Conservation (phyloP, 495 filamentous ascomycete species). For the Penicillium antarcticum region DNA sequence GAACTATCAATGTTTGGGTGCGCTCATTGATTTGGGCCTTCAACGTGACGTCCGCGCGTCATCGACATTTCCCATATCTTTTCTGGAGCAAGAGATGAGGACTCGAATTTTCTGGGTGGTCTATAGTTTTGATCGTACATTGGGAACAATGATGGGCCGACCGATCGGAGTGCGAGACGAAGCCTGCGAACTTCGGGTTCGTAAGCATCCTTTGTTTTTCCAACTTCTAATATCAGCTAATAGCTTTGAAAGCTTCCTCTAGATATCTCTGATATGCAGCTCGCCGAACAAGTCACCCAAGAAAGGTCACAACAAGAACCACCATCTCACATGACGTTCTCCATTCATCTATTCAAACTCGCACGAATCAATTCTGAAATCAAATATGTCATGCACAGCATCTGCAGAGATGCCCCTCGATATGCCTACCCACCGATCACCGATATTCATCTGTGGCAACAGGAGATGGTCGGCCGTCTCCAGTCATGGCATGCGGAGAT, state of each 20-base stretch:
- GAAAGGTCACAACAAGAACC: constrained; percentile 1
- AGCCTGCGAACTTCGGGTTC: constrained; percentile 44
- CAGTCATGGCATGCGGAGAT: constrained; percentile 29
- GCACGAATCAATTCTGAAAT: constrained; percentile 46
- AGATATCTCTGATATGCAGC: constrained; percentile 28
- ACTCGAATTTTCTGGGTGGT: constrained; percentile 48
- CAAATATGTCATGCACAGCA: constrained; percentile 47
- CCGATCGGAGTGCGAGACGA: constrained; percentile 49
- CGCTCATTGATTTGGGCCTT: constrained; percentile 42
- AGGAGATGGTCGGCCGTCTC: constrained; percentile 33
- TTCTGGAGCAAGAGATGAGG: constrained; percentile 45
- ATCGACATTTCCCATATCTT: constrained; percentile 29
- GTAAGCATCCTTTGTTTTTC: neutral
- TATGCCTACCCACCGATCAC: constrained; percentile 38
- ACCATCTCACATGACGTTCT: constrained; percentile 36
- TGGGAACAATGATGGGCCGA: constrained; percentile 48
- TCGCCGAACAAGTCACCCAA: constrained; percentile 3
- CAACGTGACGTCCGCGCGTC: constrained; percentile 40
- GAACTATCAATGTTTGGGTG: constrained; percentile 47
- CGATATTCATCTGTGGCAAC: constrained; percentile 40
- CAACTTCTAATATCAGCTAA: neutral
- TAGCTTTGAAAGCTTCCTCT: constrained; percentile 22
- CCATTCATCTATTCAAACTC: constrained; percentile 42
- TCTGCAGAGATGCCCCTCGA: constrained; percentile 32
- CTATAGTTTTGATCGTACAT: constrained; percentile 42